These are phyloP conservation scores for Colletotrichum sp. DNA, from an alignment of 2,329 filamentous ascomycete species.

Conservation along the genomic window DNA sequence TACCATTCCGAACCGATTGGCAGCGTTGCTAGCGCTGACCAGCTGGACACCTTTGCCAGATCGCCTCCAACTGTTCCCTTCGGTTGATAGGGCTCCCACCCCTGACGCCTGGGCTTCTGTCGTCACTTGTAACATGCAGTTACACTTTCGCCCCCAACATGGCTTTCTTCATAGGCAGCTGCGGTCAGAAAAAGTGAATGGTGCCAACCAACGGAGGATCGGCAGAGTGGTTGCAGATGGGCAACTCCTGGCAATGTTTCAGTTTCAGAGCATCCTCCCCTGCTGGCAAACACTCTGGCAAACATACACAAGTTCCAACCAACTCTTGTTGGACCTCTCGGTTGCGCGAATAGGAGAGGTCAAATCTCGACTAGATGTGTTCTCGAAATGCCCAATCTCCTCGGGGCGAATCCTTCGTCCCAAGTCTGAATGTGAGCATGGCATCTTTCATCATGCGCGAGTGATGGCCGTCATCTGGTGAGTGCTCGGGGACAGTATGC, in stretches of 20 bases:
- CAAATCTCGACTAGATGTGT: background rate
- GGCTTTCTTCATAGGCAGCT: background rate
- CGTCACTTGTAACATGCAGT: background rate
- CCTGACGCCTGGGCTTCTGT: background rate
- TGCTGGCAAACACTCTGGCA: background rate
- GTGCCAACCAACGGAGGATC: background rate
- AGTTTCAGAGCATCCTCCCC: background rate
- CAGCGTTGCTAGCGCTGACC: conserved; percentile 14
- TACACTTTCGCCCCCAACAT: background rate
- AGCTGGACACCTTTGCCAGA: background rate
- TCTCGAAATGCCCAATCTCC: background rate
- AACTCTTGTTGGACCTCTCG: background rate
- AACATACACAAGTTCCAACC: background rate
- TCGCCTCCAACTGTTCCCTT: background rate
- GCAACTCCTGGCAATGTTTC: background rate
- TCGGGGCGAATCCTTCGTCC: background rate
- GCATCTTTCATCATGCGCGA: background rate
- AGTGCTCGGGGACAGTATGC: background rate
- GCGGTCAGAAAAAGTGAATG: background rate
- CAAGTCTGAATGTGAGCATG: background rate
- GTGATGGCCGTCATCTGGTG: background rate
- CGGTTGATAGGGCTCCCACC: background rate
- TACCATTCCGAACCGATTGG: background rate
- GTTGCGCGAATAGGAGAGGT: background rate
- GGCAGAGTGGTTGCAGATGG: background rate